These are phyloP conservation scores for Vigna hirtella DNA, from an alignment of 306 rosid species.

Conservation along the genomic window DNA sequence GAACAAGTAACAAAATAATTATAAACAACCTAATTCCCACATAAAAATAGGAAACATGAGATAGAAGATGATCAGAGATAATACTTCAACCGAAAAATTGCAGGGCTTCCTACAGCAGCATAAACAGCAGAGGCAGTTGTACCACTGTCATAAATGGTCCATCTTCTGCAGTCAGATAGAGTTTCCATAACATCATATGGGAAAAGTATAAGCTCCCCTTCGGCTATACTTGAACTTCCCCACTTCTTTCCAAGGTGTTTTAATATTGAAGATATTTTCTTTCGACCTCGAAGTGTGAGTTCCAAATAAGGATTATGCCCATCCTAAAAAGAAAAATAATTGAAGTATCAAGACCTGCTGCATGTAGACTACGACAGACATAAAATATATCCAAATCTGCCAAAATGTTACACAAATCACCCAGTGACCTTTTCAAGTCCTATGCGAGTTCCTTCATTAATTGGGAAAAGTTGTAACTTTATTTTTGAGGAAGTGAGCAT, in stretches of 20 bases:
- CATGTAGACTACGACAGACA: constrained; percentile 27
- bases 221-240: constrained; percentile 71
- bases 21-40: neutral
- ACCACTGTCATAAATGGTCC: constrained; percentile 69
- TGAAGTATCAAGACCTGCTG: constrained; percentile 29
- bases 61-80: constrained; percentile 26
- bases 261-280: constrained; percentile 86
- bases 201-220: constrained; percentile 68
- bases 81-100: constrained; percentile 83
- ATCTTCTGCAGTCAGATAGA: constrained; percentile 56
- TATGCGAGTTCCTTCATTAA: constrained; percentile 63
- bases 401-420: constrained; percentile 45
- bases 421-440: constrained; percentile 75
- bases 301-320: constrained; percentile 84
- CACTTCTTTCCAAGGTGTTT: constrained; percentile 80
- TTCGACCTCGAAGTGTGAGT: constrained; percentile 70
- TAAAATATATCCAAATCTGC: constrained; percentile 34
- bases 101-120: constrained; percentile 79
- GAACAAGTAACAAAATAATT: constrained; percentile 45
- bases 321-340: constrained; percentile 58
- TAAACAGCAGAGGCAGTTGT: constrained; percentile 66
- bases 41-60: neutral
- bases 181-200: constrained; percentile 57
- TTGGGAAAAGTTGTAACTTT: constrained; percentile 83
- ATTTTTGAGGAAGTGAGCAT: constrained; percentile 65